phyloP scores from a whole-genome alignment of 345 rosid species.

The Salix purpurea region DNA sequence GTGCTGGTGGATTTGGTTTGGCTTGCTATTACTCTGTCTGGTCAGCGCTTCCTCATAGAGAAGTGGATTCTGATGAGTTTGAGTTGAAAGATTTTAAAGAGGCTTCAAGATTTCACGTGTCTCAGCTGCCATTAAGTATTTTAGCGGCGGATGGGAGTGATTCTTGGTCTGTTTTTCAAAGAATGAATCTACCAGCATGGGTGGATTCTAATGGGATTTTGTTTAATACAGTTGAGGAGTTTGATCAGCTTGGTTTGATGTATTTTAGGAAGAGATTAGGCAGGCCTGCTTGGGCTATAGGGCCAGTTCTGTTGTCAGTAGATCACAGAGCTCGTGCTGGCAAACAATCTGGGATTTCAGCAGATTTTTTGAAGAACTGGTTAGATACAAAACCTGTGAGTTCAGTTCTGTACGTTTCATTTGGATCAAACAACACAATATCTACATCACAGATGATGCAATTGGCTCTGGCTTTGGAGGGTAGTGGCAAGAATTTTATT shows the following conservation, averaged over 20 bases:
- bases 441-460: constrained; percentile 51
- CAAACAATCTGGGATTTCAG: constrained; percentile 9
- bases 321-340: constrained; percentile 19
- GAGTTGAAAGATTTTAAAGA: constrained; percentile 49
- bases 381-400: constrained; percentile 46
- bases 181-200: constrained; percentile 44
- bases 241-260: constrained; percentile 43
- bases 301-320: constrained; percentile 50
- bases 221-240: constrained; percentile 56
- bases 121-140: constrained; percentile 44
- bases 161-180: constrained; percentile 45
- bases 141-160: constrained; percentile 52
- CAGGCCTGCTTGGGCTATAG: constrained; percentile 48
- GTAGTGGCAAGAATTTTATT: constrained; percentile 49
- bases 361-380: constrained; percentile 43
- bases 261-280: constrained; percentile 48
- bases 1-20: constrained; percentile 44
- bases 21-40: constrained; percentile 64
- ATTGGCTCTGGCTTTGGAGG: constrained; percentile 55
- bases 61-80: constrained; percentile 34
- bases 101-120: constrained; percentile 40
- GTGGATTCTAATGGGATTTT: constrained; percentile 44
- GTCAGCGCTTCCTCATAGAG: constrained; percentile 39
- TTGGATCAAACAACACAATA: constrained; percentile 67
- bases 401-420: constrained; percentile 65